phyloP scores from a whole-genome alignment of 805 yeast species.

The Cyberlindnera xylosilytica region DNA sequence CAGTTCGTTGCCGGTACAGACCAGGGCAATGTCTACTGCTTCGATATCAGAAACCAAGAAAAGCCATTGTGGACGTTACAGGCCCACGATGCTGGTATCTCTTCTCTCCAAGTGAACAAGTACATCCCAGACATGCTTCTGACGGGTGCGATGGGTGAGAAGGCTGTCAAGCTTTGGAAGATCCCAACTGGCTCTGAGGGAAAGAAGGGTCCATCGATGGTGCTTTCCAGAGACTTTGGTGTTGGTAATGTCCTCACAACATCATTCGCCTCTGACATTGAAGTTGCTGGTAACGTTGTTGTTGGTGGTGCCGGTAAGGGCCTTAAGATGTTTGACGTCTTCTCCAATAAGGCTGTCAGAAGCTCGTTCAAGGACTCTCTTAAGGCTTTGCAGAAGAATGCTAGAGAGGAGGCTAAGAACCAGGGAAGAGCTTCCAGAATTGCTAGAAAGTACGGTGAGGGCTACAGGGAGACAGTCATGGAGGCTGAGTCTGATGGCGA shows the following conservation, averaged over 20 bases:
- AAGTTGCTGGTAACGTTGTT: conserved; percentile 77
- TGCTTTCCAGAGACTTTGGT: conserved; percentile 86
- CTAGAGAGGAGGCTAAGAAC: conserved; percentile 53
- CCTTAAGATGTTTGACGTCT: conserved; percentile 89
- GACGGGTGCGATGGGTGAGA: conserved; percentile 92
- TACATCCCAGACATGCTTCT: conserved; percentile 70
- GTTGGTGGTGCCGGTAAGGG: conserved; percentile 86
- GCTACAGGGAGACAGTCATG: conserved; percentile 51
- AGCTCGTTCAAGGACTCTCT: conserved; percentile 61
- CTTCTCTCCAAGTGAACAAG: conserved; percentile 69
- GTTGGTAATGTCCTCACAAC: conserved; percentile 87
- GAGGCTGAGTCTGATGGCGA: conserved; percentile 64
- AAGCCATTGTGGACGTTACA: conserved; percentile 90
- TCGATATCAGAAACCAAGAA: conserved; percentile 69
- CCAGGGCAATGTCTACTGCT: conserved; percentile 82
- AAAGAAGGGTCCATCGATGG: conserved; percentile 71
- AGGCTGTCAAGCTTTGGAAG: conserved; percentile 84
- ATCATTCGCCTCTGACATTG: conserved; percentile 82
- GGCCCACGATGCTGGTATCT: conserved; percentile 94
- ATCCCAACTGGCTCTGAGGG: conserved; percentile 35
- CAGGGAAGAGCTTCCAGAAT: conserved; percentile 67
- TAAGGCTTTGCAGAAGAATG: conserved; percentile 48
- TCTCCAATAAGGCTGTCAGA: conserved; percentile 78
- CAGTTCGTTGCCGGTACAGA: conserved; percentile 87
- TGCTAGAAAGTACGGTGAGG: conserved; percentile 63